These are phyloP conservation scores for Colletotrichum acutatum DNA, from an alignment of 2,329 filamentous ascomycete genomes.

Conservation along the genomic window DNA sequence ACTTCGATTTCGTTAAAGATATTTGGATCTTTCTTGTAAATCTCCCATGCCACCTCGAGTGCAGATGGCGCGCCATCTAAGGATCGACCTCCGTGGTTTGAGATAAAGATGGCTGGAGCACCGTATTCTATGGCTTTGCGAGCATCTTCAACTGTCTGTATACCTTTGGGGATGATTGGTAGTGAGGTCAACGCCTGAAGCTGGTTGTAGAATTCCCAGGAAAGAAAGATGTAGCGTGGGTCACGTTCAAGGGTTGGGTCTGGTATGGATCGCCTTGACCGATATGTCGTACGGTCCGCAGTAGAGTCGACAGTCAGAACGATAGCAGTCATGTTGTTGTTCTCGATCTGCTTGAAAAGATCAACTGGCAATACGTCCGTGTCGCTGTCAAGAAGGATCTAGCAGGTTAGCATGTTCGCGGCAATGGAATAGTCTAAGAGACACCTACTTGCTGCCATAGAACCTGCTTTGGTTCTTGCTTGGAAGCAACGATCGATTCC, in stretches of 20 bases:
- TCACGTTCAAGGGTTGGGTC: too few species aligned
- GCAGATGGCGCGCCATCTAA: conserved; percentile 46
- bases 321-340: conserved; percentile 33
- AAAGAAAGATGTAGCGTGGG: too few species aligned
- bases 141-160: conserved; percentile 53
- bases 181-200: conserved; percentile 22
- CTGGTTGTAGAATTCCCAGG: conserved; percentile 34
- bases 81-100: conserved; percentile 43
- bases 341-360: conserved; percentile 9
- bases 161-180: conserved; percentile 54
- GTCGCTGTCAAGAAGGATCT: conserved; percentile 36
- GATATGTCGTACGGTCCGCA: conserved; percentile 9
- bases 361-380: conserved; percentile 30
- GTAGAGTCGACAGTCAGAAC: conserved; percentile 39
- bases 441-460: too few species aligned
- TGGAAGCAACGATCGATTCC: conserved; percentile 16
- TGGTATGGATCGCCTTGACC: too few species aligned
- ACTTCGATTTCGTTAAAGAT: conserved; percentile 41
- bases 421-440: too few species aligned
- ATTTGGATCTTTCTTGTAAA: conserved; percentile 40
- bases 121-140: conserved; percentile 49
- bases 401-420: too few species aligned
- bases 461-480: too few species aligned
- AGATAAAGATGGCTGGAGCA: conserved; percentile 53
- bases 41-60: conserved; percentile 47